These are phyloP conservation scores for Dimargaris verticillata DNA, from an alignment of 192 early-diverging fungal species.

Conservation along the genomic window DNA sequence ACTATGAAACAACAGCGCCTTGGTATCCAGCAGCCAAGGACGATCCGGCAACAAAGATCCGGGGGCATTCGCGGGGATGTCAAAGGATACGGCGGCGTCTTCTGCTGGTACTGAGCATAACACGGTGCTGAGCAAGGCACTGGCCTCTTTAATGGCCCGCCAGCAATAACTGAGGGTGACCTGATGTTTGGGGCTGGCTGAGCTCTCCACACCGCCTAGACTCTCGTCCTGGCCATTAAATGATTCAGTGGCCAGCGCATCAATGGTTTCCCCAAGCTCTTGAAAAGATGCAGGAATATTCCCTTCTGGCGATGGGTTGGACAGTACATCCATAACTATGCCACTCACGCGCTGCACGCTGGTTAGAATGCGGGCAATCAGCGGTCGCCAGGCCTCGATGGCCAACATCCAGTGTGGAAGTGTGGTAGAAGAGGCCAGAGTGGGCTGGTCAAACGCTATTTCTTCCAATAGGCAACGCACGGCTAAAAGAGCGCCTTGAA, in stretches of 20 bases:
- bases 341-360: slow-evolving; percentile 36
- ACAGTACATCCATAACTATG: slow-evolving; percentile 50
- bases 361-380: slow-evolving; percentile 26
- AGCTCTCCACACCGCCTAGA: too few relatives aligned
- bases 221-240: too few relatives aligned
- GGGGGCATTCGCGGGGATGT: slow-evolving; percentile 11
- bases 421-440: neutral
- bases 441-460: slow-evolving; percentile 31
- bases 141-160: slow-evolving; percentile 79
- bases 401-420: too few relatives aligned
- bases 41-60: slow-evolving; percentile 1
- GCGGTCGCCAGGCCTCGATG: slow-evolving; percentile 19
- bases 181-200: slow-evolving; percentile 49
- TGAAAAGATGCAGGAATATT: slow-evolving; percentile 67
- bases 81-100: neutral
- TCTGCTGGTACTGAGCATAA: slow-evolving; percentile 18
- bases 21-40: slow-evolving; percentile 11
- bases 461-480: slow-evolving; percentile 43
- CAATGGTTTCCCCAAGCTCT: slow-evolving; percentile 40
- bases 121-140: slow-evolving; percentile 34
- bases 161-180: slow-evolving; percentile 82
- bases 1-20: slow-evolving; percentile 23
- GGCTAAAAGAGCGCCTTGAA: slow-evolving; percentile 40
- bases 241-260: slow-evolving; percentile 17
- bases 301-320: slow-evolving; percentile 74